Conservation (phyloP, 768 basidiomycete genomes). For the Lentinula raphanica region DNA sequence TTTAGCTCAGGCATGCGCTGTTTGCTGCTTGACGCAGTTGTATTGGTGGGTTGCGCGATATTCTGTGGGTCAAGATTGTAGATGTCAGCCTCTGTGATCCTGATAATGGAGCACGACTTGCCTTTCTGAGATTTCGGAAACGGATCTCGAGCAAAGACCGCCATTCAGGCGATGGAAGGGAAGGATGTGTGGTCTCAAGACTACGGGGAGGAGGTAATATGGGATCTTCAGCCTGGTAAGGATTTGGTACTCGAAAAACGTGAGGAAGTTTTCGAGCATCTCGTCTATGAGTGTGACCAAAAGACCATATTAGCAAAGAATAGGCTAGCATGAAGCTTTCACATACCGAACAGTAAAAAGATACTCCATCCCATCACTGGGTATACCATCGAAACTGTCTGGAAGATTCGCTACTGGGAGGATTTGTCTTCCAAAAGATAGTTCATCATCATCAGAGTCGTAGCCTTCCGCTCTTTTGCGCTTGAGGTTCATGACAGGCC, state of each 20-base stretch:
- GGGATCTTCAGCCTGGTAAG: slow-evolving; percentile 46
- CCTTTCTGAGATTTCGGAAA: slow-evolving; percentile 65
- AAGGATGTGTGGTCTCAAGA: slow-evolving; percentile 23
- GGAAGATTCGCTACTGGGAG: slow-evolving; percentile 80
- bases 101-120: no score
- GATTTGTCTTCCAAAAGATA: slow-evolving; percentile 60
- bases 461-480: slow-evolving; percentile 49
- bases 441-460: slow-evolving; percentile 57
- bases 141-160: slow-evolving; percentile 47
- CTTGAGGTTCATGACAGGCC: slow-evolving; percentile 30
- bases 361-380: slow-evolving; percentile 73
- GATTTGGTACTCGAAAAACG: slow-evolving; percentile 61
- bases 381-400: slow-evolving; percentile 57
- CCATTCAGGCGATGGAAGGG: slow-evolving; percentile 68
- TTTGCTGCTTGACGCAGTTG: slow-evolving; percentile 23
- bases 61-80: slow-evolving; percentile 46
- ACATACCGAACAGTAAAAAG: slow-evolving; percentile 74
- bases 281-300: slow-evolving; percentile 40
- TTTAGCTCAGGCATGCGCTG: slow-evolving; percentile 59
- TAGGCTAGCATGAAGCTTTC: background rate
- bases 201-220: slow-evolving; percentile 16
- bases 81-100: no score
- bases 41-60: slow-evolving; percentile 50
- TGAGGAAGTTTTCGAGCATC: slow-evolving; percentile 64
- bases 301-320: background rate